A percentile compares a stretch with the other conserved stretches of the same genome.
Conservation (phyloP, 1,284 basidiomycete species). For the Leccinum solheimii region DNA sequence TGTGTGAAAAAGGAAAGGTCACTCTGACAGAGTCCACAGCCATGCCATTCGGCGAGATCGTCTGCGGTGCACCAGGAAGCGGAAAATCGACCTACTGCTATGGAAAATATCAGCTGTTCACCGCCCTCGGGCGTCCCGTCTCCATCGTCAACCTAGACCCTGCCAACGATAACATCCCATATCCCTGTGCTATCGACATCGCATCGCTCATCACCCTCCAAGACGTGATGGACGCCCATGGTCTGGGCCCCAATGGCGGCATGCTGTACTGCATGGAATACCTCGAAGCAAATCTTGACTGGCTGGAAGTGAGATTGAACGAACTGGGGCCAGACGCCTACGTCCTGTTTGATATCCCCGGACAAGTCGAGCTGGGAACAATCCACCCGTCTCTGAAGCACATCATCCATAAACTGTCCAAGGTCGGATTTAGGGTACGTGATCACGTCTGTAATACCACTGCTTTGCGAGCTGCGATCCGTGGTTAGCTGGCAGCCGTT, state of each 20-base stretch:
- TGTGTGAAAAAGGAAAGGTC: background rate
- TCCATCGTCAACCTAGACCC: conserved; percentile 95
- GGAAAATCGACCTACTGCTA: conserved; percentile 95
- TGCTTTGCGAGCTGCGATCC: conserved; percentile 21
- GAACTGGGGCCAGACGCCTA: conserved; percentile 75
- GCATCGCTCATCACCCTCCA: conserved; percentile 85
- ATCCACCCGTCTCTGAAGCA: conserved; percentile 89
- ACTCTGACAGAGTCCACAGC: background rate
- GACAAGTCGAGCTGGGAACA: conserved; percentile 97
- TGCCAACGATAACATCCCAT: conserved; percentile 88
- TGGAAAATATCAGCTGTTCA: conserved; percentile 91
- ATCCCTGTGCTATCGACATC: conserved; percentile 89
- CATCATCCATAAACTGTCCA: conserved; percentile 66
- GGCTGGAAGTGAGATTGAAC: conserved; percentile 79
- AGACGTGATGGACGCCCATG: conserved; percentile 85
- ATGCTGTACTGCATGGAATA: conserved; percentile 99
- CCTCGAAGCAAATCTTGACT: conserved; percentile 93
- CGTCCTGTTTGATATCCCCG: conserved; percentile 94
- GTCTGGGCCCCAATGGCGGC: conserved; percentile 93
- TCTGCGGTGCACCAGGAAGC: conserved; percentile 90
- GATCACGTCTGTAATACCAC: conserved; percentile 2
- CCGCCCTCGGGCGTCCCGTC: conserved; percentile 83
- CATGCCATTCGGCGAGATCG: conserved; percentile 86
- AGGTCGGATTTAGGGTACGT: conserved; percentile 84
- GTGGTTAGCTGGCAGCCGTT: conserved; percentile 81